Evolutionary conservation across 1,139 yeast genomes (phyloP), one percentile per base, ranked within the genome.

Genomic region (Blastobotrys serpentis): DNA sequence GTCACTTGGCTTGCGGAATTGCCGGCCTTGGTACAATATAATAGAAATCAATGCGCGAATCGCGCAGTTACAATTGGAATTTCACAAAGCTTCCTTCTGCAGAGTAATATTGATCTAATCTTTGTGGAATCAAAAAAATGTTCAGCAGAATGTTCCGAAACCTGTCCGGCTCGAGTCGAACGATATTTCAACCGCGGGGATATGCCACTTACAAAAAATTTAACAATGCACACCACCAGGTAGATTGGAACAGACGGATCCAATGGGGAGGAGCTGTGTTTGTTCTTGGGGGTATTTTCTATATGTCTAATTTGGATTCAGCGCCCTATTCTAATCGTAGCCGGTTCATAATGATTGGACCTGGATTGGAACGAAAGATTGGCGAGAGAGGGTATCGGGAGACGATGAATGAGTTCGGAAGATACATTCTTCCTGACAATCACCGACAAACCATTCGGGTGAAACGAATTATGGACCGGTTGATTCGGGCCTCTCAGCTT

Each of bases 251-350:
- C 33, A 36, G 39, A 19, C 40, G 43, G 18, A 4, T 30, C 10
- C 51, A 61, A 10, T 49, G 67, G 47, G 69, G 67, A 22, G 64
- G 67, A 1, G 63, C 68, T n/a, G 56, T 51, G 4, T 59, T 49
- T 2, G 61, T 51, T 2, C 57, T 56, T 11, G 53, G 56, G 4
- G 70, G 71, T 0, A 71, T 78, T 1, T 74, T 86, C 56, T 82
- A 85, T 56, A 60, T 81, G 3, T 73, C 83, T 44, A 82, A 89
- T 61, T 69, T 86, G 34, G 85, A 89, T 54, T 77, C 78, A 55
- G 96, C 96, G 0, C 98, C 98, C 0, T 82, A 84, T 33, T 83
- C 96, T 1, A 80, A 82, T 22, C 73, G 98, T 46, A 69, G 68
- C 29, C 72, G 98, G 53, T 78, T 89, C 58, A 77, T 90, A 63